Base-by-base conservation (phyloP, 2,329 filamentous ascomycete species). In the Colletotrichum sp. region DNA sequence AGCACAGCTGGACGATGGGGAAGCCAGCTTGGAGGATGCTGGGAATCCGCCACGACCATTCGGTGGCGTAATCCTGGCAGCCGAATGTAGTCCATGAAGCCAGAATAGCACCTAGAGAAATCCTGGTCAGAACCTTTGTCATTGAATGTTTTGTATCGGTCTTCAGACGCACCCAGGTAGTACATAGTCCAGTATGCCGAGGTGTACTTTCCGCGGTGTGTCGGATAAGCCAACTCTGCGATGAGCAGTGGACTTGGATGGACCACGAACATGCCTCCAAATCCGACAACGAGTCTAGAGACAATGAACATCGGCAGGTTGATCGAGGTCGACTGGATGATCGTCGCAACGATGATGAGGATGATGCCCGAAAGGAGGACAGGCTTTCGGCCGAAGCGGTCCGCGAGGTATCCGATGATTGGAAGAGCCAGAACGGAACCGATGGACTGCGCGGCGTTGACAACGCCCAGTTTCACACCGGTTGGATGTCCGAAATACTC, bases 391-490 rank as follows among this genome's bases (percentile, higher is more conserved):
- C 87, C 87, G 30, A 85, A 83, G 34, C 79, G 79, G 65, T 87
- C 83, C 28, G 82, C 84, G 10, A 85, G 76, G 24, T 80, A 81
- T 0, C 86, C 85, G 43, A 86, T 81, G 75, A 87, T 83, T 12
- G 86, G 85, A 67, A 87, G 81, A 13, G 85, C 82, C 79, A 86
- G 83, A n/a, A 86, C 78, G 3, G 84, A 85, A 6, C 86, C 86
- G 60, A 88, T 81, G 3, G 84, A 84, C 77, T 86, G 86, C 78
- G 85, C 84, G 4, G 85, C 86, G 73, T 84, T 87, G 48, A 88
- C 81, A 4, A 87, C 81, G 70, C 83, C 83, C 1, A 85, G 78
- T 34, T 78, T 78, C 6, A 80, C 79, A 28, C 83, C 83, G 9
- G 73, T 72, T 4, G 83, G 83, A 36, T 81, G 64, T 10, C 79